Evolutionary conservation across 2,329 filamentous ascomycete genomes (phyloP).

Genomic region (Acephala macrosclerotiorum): DNA sequence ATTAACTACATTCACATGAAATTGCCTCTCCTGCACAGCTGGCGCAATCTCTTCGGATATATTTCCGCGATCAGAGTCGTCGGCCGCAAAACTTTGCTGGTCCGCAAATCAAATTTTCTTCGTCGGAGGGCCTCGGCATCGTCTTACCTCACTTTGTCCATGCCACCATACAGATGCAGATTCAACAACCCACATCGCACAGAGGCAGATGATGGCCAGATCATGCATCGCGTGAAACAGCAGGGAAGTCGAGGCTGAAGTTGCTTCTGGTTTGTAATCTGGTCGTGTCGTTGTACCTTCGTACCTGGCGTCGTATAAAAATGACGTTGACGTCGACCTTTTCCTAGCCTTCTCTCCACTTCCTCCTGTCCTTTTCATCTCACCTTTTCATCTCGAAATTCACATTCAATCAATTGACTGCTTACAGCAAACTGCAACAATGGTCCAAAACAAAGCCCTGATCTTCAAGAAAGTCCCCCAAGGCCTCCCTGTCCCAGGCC

Average conservation of each 20-base stretch:
- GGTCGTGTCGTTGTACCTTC: not conserved
- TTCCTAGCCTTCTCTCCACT: not conserved
- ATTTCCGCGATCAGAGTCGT: not conserved
- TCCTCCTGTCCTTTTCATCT: too few species aligned
- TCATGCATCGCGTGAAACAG: not conserved
- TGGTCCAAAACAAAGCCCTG: slow-evolving; percentile 74
- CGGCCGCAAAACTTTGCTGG: not conserved
- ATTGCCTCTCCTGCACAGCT: not conserved
- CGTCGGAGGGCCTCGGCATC: not conserved
- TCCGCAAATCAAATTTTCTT: not conserved
- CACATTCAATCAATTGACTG: not conserved
- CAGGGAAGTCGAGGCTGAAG: too few species aligned
- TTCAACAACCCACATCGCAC: not conserved
- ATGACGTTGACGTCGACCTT: not conserved
- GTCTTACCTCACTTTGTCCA: not conserved
- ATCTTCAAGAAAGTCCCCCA: slow-evolving; percentile 75
- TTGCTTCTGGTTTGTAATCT: not conserved
- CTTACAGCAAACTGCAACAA: slow-evolving; percentile 35
- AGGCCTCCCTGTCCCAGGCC: slow-evolving; percentile 71
- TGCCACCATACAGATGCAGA: not conserved
- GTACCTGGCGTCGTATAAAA: not conserved
- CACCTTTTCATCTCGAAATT: not conserved
- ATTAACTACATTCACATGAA: not conserved
- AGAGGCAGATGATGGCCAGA: not conserved
- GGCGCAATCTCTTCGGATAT: not conserved